Evolutionary conservation across 1,139 yeast species (phyloP).

Genomic region (Candida mesenterica): DNA sequence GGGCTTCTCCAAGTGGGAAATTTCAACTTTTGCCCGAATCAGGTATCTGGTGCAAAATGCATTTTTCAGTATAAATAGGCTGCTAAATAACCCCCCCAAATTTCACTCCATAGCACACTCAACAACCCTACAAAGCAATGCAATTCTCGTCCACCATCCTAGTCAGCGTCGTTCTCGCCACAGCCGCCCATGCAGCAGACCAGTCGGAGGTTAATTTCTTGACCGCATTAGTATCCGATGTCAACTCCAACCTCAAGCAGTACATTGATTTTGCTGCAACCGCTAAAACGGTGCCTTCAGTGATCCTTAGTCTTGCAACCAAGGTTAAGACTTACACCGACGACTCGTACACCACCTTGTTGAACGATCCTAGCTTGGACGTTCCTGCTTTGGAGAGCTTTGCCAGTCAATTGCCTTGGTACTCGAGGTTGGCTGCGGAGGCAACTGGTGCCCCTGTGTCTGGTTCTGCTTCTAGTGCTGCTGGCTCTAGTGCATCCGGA

Average conservation of each 20-base stretch:
- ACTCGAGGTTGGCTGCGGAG: constrained; percentile 28
- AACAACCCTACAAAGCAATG: constrained; percentile 18
- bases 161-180: constrained; percentile 12
- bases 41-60: too few relatives aligned
- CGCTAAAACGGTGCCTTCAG: constrained; percentile 33
- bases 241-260: constrained; percentile 19
- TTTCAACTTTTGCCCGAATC: too few relatives aligned
- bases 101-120: too few relatives aligned
- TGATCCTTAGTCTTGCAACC: constrained; percentile 36
- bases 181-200: constrained; percentile 24
- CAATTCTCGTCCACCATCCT: constrained; percentile 15
- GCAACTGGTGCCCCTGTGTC: constrained; percentile 12
- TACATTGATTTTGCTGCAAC: constrained; percentile 35
- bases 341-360: constrained; percentile 41
- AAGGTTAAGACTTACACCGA: constrained; percentile 40
- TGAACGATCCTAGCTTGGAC: constrained; percentile 22
- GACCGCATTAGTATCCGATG: constrained; percentile 42
- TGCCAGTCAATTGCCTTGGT: constrained; percentile 48
- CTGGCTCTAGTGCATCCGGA: constrained; percentile 5
- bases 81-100: too few relatives aligned
- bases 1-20: too few relatives aligned
- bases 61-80: too few relatives aligned
- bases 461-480: constrained; percentile 4
- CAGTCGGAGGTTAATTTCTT: constrained; percentile 33
- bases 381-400: constrained; percentile 28